Conservation (phyloP, 1,284 basidiomycete genomes). For the Hemileia vastatrix region DNA sequence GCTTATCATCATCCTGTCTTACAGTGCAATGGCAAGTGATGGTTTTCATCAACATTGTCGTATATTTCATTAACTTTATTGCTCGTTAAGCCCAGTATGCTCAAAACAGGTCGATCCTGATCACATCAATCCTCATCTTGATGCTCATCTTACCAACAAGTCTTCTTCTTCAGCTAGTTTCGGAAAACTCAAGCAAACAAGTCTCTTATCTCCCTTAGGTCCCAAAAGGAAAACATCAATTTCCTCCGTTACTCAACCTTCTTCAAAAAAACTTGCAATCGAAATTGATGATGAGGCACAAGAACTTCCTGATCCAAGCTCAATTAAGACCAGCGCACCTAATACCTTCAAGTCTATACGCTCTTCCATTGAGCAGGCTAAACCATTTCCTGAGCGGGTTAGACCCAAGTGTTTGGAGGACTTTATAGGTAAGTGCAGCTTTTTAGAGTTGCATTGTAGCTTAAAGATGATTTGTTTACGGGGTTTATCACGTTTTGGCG, state of each 20-base stretch:
- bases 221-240: no score
- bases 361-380: no score
- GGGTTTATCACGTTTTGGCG: not conserved
- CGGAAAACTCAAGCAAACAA: not conserved
- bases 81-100: constrained; percentile 42
- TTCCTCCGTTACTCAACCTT: constrained; percentile 2
- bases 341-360: not conserved
- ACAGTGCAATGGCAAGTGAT: no score
- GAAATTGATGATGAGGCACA: not conserved
- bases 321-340: not conserved
- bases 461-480: not conserved
- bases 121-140: constrained; percentile 46
- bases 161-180: not conserved
- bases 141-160: constrained; percentile 24
- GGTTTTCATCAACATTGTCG: no score
- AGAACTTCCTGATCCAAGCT: not conserved
- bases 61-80: no score
- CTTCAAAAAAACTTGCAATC: constrained; percentile 4
- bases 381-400: constrained; percentile 15
- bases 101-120: constrained; percentile 31
- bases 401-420: constrained; percentile 10
- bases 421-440: constrained; percentile 3
- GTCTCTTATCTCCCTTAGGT: not conserved
- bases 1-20: no score
- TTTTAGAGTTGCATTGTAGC: not conserved